Base-by-base conservation (phyloP, 2,329 filamentous ascomycete species). In the Diaporthe capsici region DNA sequence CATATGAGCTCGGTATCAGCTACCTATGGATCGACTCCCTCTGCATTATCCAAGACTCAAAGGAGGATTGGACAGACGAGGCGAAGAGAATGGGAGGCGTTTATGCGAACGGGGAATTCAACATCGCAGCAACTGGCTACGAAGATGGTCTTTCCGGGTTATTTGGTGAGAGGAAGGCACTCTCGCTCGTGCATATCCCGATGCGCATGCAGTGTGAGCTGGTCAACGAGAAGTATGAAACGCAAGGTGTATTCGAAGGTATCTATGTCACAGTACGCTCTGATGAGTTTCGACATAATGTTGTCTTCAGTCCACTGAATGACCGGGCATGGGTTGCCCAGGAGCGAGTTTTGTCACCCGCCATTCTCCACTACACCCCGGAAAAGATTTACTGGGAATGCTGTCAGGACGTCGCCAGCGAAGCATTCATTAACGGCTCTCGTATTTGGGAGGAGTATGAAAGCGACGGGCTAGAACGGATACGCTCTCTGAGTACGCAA, bases 11-110 rank as follows among this genome's bases (percentile, higher is more conserved):
- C 28, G 63, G 28, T 5, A 51, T 67, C 44, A 25, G 22, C 22
- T 67, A 67, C 22, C 4, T 67, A 20, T 67, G 63, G 63, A 51
- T 67, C 31, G 63, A 67, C 22, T 67, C 63, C 8, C 63, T 65
- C 9, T 65, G 61, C 61, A 65, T 65, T 22, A n/a, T 65, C 20
- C 61, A 65, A 22, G 61, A 65, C 63, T 51, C 44, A 3, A 51
- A 25, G 13, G 63, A 51, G 10, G 63, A 67, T 39, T 67, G 63
- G 63, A 67, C 63, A 22, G 1, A 5, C 4, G 44, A 67, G 63
- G 31, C 63, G 44, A 67, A 67, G 31, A 34, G 6, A 25, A 67
- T 67, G 63, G 63, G 63, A 34, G 63, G 31, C 4, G 44, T 67
- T 25, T 67, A 67, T 15, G 3, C 22, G 31, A 34, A 67, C 31